A percentile compares a stretch with the other conserved stretches of the same genome.
These are phyloP conservation scores for Fusarium nodosum DNA, from an alignment of 2,329 filamentous ascomycete species.

Conservation along the genomic window DNA sequence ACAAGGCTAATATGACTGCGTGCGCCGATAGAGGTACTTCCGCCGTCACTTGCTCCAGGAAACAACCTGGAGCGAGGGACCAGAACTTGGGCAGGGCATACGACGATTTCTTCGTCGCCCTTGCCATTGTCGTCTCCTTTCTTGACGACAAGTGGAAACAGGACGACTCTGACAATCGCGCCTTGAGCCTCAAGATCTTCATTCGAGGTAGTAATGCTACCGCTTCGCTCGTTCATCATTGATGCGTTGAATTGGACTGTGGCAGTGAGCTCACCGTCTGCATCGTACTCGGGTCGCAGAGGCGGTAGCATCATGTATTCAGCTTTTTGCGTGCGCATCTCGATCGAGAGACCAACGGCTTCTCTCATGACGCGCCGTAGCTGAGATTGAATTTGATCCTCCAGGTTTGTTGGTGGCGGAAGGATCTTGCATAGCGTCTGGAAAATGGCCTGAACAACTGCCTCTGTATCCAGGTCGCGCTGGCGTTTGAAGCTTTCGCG, in stretches of 20 bases:
- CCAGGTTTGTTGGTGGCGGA: constrained; percentile 85
- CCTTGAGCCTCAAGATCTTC: constrained; percentile 83
- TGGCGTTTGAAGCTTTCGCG: constrained; percentile 85
- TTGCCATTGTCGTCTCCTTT: constrained; percentile 90
- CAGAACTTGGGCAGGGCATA: constrained; percentile 94
- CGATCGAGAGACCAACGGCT: constrained; percentile 90
- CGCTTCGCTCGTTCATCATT: constrained; percentile 93
- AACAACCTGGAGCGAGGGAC: constrained; percentile 69
- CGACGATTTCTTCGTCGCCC: constrained; percentile 94
- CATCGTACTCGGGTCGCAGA: constrained; percentile 93
- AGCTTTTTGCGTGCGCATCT: constrained; percentile 96
- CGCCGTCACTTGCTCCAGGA: constrained; percentile 66
- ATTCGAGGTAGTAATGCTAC: constrained; percentile 70
- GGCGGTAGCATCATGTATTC: constrained; percentile 99
- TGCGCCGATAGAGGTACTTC: constrained; percentile 60
- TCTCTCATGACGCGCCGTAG: constrained; percentile 88
- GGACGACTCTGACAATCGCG: constrained; percentile 87
- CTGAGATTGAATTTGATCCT: constrained; percentile 84
- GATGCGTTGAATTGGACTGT: constrained; percentile 93
- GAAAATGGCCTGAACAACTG: constrained; percentile 89
- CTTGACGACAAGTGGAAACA: constrained; percentile 97
- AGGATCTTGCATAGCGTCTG: constrained; percentile 86
- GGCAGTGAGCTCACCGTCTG: constrained; percentile 87
- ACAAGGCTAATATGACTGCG: constrained; percentile 57
- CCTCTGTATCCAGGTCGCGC: constrained; percentile 90